Conservation (phyloP, 306 rosid genomes). For the Corylus avellana region DNA sequence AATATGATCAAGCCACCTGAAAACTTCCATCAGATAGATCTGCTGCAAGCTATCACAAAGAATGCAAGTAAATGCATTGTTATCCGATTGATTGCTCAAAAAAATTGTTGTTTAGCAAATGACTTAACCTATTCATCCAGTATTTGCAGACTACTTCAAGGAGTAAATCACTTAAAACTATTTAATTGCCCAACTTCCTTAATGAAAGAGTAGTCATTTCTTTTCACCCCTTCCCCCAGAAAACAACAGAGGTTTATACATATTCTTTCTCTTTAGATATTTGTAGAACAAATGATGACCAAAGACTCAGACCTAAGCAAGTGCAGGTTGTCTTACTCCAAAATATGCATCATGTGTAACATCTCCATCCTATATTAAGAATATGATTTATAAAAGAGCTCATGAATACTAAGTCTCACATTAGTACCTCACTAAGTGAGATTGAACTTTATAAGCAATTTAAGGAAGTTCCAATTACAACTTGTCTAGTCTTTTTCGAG, state of each 20-base stretch:
- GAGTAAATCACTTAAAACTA: neutral
- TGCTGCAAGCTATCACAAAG: neutral
- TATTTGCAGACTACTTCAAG: neutral
- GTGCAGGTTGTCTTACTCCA: too few relatives aligned
- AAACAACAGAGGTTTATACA: neutral
- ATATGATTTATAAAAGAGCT: too few relatives aligned
- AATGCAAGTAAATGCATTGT: too few relatives aligned
- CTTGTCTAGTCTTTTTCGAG: too few relatives aligned
- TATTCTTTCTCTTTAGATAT: neutral
- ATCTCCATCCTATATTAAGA: too few relatives aligned
- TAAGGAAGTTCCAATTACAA: too few relatives aligned
- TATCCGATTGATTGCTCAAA: too few relatives aligned
- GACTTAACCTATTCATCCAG: neutral
- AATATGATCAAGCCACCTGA: neutral
- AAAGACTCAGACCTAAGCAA: neutral
- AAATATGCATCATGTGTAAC: neutral
- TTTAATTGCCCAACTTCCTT: neutral
- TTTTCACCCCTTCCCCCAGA: neutral
- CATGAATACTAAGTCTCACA: too few relatives aligned
- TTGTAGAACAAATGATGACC: neutral
- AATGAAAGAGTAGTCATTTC: neutral
- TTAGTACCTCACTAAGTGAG: too few relatives aligned
- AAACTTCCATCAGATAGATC: neutral
- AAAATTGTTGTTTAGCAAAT: neutral
- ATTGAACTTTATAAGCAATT: too few relatives aligned